Percentiles rank a stretch among this genome's conserved stretches.
Conservation (phyloP, 2,329 filamentous ascomycete species). For the Fusarium sp. region DNA sequence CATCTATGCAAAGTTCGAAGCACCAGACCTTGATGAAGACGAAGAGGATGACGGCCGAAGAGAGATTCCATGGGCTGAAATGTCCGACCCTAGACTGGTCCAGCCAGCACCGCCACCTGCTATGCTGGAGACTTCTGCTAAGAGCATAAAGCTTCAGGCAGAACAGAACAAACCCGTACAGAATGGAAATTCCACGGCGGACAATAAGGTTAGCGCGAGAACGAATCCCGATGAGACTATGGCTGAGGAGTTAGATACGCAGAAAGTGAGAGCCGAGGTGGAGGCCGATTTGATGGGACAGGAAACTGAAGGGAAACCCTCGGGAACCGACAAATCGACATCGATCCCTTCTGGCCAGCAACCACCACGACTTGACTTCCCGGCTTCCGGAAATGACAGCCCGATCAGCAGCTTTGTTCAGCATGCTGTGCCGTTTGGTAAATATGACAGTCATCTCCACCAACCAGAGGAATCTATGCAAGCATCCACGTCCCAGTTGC, state of each 20-base stretch:
- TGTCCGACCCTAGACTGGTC: constrained; percentile 75
- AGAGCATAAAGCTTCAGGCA: constrained; percentile 38
- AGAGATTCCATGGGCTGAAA: constrained; percentile 66
- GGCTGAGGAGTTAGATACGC: constrained; percentile 42
- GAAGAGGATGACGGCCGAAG: constrained; percentile 70
- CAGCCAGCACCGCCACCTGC: constrained; percentile 47
- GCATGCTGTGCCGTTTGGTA: constrained; percentile 29
- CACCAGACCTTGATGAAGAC: constrained; percentile 67
- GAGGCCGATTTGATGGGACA: constrained; percentile 35
- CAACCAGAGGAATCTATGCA: constrained; percentile 32
- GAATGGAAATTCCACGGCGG: constrained; percentile 12
- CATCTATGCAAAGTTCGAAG: constrained; percentile 81
- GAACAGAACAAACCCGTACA: constrained; percentile 20
- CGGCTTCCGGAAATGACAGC: constrained; percentile 31
- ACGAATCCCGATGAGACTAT: constrained; percentile 30
- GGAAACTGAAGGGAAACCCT: constrained; percentile 17
- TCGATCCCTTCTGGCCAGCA: constrained; percentile 45
- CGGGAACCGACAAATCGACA: constrained; percentile 34
- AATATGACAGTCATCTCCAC: constrained; percentile 28
- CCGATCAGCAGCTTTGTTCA: constrained; percentile 37
- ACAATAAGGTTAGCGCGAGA: constrained; percentile 42
- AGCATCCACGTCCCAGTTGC: constrained; percentile 3
- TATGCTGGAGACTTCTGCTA: constrained; percentile 37
- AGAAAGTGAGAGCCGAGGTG: constrained; percentile 43
- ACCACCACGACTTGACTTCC: constrained; percentile 33